Evolutionary conservation across 768 basidiomycete genomes (phyloP), one percentile per base, ranked within the genome.

Genomic region (Jaapia argillacea): DNA sequence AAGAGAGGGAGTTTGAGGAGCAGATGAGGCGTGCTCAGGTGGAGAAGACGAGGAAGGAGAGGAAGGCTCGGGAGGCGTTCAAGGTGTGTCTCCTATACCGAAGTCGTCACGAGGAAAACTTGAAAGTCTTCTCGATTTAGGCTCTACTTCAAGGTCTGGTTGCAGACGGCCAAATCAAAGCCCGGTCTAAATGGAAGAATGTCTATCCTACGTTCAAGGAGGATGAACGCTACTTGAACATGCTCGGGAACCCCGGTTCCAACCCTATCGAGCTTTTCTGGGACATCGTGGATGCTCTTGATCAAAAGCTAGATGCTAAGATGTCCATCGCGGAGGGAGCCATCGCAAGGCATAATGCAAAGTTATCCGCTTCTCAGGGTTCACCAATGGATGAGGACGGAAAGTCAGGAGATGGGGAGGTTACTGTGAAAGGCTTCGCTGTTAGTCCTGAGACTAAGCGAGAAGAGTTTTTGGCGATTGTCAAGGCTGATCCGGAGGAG

Each of bases 221-320:
- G 25, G 89, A 96, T 55, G 69, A 74, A 36, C 78, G 89, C n/a
- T 99, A 98, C 64, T 69, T 83, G 35, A 71, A 75, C 47, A 79
- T 98, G 62, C 78, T 98, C 14, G 94, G 96, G 13, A 87, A 85
- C 53, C 87, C 88, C 5, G 96, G 96, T 12, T 94, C 91, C 2
- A 92, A 87, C 51, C 93, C 94, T 1, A 72, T 99, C 24, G 96
- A 99, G 54, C 74, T 98, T 3, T 98, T 96, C 64, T 96, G 92
- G 90, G 94, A 98, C 61, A 58, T 74, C 6, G 83, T 96, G 36
- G 96, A 99, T 60, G 71, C 68, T 33, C 71, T 96, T 2, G 92
- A 91, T 55, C 87, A 92, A 56, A 74, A 80, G 50, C 73, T 94
- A 14, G 90, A 92, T 48, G 72, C 72, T 16, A 87, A 87, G 55